These are phyloP conservation scores for Austroboletus eburneus DNA, from an alignment of 768 basidiomycete genomes.

Conservation along the genomic window DNA sequence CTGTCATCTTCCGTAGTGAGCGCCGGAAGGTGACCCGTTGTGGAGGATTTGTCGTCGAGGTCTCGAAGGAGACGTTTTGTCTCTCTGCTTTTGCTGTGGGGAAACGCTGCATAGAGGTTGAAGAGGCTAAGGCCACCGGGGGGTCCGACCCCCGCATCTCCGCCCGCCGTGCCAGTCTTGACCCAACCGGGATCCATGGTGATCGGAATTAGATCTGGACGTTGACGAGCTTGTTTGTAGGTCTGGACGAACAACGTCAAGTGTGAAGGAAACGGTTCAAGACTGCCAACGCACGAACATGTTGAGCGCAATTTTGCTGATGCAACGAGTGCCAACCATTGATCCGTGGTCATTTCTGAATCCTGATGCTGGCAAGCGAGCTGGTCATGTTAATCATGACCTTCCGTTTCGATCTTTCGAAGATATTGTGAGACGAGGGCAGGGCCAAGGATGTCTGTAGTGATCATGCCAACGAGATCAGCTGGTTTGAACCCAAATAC, in stretches of 20 bases:
- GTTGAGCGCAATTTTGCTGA: slow-evolving; percentile 12
- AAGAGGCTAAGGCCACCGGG: no score
- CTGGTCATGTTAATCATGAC: slow-evolving; percentile 35
- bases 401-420: slow-evolving; percentile 31
- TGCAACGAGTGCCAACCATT: slow-evolving; percentile 4
- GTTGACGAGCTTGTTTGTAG: slow-evolving; percentile 13
- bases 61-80: no score
- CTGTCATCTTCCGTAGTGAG: no score
- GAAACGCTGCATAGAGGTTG: no score
- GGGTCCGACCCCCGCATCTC: slow-evolving; percentile 27
- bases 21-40: no score
- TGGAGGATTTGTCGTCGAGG: no score
- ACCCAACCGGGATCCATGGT: slow-evolving; percentile 97
- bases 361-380: slow-evolving; percentile 34
- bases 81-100: no score
- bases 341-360: slow-evolving; percentile 10
- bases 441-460: slow-evolving; percentile 33
- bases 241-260: slow-evolving; percentile 1
- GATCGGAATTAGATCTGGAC: slow-evolving; percentile 39
- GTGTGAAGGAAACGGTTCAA: background rate
- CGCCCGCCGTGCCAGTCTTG: slow-evolving; percentile 49
- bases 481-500: slow-evolving; percentile 23
- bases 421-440: slow-evolving; percentile 29
- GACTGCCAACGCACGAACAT: slow-evolving; percentile 10
- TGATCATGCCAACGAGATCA: slow-evolving; percentile 17